Base-by-base conservation (phyloP, 176 grass and related monocot genomes). In the Musa itinerans region DNA sequence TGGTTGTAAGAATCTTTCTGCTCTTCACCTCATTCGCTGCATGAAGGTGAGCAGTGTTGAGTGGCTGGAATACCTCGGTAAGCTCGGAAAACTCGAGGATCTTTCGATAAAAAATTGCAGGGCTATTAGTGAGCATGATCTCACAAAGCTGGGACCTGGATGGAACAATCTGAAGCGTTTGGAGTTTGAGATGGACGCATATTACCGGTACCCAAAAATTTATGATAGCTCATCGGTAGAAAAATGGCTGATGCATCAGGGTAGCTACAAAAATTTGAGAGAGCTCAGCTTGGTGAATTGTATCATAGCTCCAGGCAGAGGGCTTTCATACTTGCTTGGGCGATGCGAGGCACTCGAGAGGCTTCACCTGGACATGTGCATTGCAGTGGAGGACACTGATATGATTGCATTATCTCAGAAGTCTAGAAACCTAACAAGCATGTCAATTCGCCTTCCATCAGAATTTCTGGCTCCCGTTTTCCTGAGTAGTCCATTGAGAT, bases 51-150 rank as follows among this genome's bases (percentile, higher is more conserved):
- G 53, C 52, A 79, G 77, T 9, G 65, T 85, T 19, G 76, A 79
- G 82, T 96, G 92, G 88, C 76, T 96, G 2, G 83, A 81, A 54
- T 91, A 91, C 71, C 82, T 96, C 48, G 92, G 85, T 22, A 82
- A 65, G 63, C 8, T 63, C 13, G 88, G 89, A 71, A 78, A 86
- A 6, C 69, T 87, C 50, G 61, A 81, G 53, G 86, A 89, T 76
- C 86, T 92, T 66, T 76, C 79, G 25, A 82, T 92, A 6, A 86
- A 88, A 70, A 74, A 84, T 70, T 92, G 89, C 63, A 71, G 78
- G 63, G 75, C 67, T 48, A 84, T 92, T 76, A 73, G n/a, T 63
- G 80, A 89, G 75, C 83, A 84, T 81, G 89, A 82, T 69, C 72
- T 87, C 52, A 53, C 89, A 49, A 85, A 87, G 62, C 66, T 96